phyloP scores from a whole-genome alignment of 331 rosid species.

The Pyracantha coccinea region DNA sequence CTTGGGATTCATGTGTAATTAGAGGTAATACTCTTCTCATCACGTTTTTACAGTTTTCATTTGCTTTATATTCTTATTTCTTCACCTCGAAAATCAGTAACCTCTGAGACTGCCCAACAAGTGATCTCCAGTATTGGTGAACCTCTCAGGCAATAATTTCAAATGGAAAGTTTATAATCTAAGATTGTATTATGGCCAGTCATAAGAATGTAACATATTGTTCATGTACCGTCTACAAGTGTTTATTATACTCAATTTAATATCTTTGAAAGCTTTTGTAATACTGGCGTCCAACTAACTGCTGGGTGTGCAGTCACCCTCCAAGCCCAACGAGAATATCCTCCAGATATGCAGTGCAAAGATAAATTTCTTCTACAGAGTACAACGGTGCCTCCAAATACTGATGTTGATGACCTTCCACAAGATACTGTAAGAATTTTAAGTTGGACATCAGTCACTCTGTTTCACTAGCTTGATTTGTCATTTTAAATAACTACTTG shows the following conservation, averaged over 20 bases:
- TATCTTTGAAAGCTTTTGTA: not conserved
- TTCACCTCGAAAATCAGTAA: not conserved
- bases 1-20: constrained; percentile 79
- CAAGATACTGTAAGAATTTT: constrained; percentile 56
- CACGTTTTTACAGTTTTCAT: not conserved
- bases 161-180: not conserved
- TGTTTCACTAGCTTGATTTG: constrained; percentile 6
- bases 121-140: not conserved
- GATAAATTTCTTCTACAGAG: constrained; percentile 96
- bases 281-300: constrained; percentile 14
- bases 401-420: constrained; percentile 75
- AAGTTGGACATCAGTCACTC: not conserved
- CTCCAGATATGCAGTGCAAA: constrained; percentile 79
- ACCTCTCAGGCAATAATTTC: not conserved
- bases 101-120: not conserved
- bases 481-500: constrained; percentile 6
- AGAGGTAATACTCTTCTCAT: constrained; percentile 54
- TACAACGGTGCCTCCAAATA: constrained; percentile 56
- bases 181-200: constrained; percentile 1
- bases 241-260: not conserved
- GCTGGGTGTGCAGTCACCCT: constrained; percentile 70
- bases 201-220: constrained; percentile 7
- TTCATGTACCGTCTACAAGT: constrained; percentile 2
- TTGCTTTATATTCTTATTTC: not conserved
- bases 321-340: constrained; percentile 86